Base-by-base conservation (phyloP, 306 rosid genomes). In the Dalbergia cultrata region DNA sequence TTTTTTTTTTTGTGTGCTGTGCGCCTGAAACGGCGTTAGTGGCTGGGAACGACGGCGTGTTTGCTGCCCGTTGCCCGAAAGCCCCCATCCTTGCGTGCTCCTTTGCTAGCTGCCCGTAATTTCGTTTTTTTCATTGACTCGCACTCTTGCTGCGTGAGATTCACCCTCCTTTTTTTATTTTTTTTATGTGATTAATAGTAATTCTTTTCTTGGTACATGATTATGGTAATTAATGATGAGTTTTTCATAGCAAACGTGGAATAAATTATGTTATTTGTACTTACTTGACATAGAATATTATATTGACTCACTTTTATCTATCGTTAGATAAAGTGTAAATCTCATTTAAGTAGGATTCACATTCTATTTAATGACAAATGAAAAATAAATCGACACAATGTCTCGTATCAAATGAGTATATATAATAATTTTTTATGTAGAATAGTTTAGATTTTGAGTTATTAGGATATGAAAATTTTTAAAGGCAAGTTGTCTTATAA, bases 41-140 rank as follows among this genome's bases (percentile, higher is more conserved):
- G n/a, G 14, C 13, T 19, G 54, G 11, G 17, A 57, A 81, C 67
- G 70, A 74, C 65, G 56, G 71, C 71, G 35, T 67, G 75, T 69
- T 66, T 69, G 77, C 80, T 88, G 88, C 95, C 91, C 93, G 91
- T 43, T 90, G 91, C 97, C 95, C 95, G 84, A 10, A 45, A 9
- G 31, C 31, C 31, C 34, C 79, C 67, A 8, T 5, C 44, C 13
- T 83, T 85, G 86, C 86, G 87, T 84, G 88, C 74, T 16, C 61
- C 79, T 79, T 70, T 81, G 49, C 80, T 77, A 66, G 63, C 85
- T 84, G 88, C 89, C 90, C 90, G 85, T 67, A 78, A 34, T 84
- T 60, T 8, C 44, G 76, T 67, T 80, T 66, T 63, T 65, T 64
- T 33, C 67, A 43, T 43, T 43, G 47, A 43, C 47, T 43, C 47